Evolutionary conservation across 1,139 yeast genomes (phyloP).

Genomic region (Kodamaea derodonti): DNA sequence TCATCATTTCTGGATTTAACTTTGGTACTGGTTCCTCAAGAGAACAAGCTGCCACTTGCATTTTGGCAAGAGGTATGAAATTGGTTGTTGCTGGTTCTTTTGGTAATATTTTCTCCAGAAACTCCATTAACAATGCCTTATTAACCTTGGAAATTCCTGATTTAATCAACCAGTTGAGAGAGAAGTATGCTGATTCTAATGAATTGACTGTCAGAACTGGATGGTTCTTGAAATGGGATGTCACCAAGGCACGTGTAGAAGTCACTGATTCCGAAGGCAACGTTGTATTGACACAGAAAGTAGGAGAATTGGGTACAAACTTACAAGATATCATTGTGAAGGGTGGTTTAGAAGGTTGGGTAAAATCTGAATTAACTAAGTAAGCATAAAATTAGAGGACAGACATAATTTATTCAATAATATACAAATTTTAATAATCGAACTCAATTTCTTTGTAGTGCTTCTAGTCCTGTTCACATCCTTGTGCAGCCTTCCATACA

Average conservation of each 20-base stretch:
- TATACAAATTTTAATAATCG: too few relatives aligned
- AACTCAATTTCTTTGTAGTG: too few relatives aligned
- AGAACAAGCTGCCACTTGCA: constrained; percentile 98
- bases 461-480: too few relatives aligned
- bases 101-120: constrained; percentile 93
- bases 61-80: constrained; percentile 88
- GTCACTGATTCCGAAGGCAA: constrained; percentile 69
- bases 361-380: constrained; percentile 58
- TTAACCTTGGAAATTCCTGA: constrained; percentile 91
- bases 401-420: too few relatives aligned
- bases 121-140: constrained; percentile 92
- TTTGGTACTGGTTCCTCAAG: constrained; percentile 99
- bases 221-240: constrained; percentile 91
- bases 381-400: too few relatives aligned
- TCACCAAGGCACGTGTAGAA: constrained; percentile 72
- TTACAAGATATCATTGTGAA: constrained; percentile 94
- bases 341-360: constrained; percentile 99
- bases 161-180: constrained; percentile 72
- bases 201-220: constrained; percentile 94
- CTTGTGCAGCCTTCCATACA: too few relatives aligned
- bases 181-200: constrained; percentile 49
- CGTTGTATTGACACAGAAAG: constrained; percentile 73
- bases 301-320: constrained; percentile 92
- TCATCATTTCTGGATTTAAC: constrained; percentile 86
- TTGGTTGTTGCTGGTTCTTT: constrained; percentile 95